Base-by-base conservation (phyloP, 495 filamentous ascomycete genomes). In the Annulohypoxylon maeteangense region DNA sequence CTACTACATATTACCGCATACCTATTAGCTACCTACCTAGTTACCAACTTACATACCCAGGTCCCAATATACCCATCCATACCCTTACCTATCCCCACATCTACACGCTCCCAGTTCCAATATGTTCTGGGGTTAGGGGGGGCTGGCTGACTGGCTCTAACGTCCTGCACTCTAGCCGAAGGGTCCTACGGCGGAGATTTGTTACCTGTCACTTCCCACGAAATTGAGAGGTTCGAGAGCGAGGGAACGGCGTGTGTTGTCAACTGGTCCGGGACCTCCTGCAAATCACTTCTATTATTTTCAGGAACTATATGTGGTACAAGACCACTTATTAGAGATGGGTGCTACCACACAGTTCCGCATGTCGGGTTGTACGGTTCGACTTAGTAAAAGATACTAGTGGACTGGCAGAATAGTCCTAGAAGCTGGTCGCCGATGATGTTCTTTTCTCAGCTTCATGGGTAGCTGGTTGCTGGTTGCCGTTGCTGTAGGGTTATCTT, bases 291-390 rank as follows among this genome's bases (percentile, higher is more conserved):
- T 11, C 22, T 67, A 60, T 61, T 67, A 67, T 64, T 47, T 56
- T 36, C 31, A 70, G 57, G 71, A 70, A 74, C 71, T 70, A 74
- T 70, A 74, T 48, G 71, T 67, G 34, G 58, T 64, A 68, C 70
- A 25, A 53, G 16, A 56, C 67, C 57, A 59, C 59, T 70, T 54
- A 70, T 70, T 48, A 70, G 50, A 70, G 62, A 74, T 74, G 59
- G 59, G 61, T 66, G 61, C 34, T 53, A 68, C 70, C 70, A 58
- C 70, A 69, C 23, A 8, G 47, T 65, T 66, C 70, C 70, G 65
- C 56, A 65, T 58, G 12, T 68, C 61, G 42, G 47, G 56, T 65
- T 58, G 34, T 62, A 69, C 65, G 50, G 70, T 58, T 68, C 62
- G 55, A 61, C 23, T 72, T 72, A 29, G 61, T 68, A 62, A 68